Percentiles rank a stretch among this genome's conserved stretches.
Evolutionary conservation across 1,139 yeast species (phyloP).

Genomic region (Geotrichum citri-aurantii): DNA sequence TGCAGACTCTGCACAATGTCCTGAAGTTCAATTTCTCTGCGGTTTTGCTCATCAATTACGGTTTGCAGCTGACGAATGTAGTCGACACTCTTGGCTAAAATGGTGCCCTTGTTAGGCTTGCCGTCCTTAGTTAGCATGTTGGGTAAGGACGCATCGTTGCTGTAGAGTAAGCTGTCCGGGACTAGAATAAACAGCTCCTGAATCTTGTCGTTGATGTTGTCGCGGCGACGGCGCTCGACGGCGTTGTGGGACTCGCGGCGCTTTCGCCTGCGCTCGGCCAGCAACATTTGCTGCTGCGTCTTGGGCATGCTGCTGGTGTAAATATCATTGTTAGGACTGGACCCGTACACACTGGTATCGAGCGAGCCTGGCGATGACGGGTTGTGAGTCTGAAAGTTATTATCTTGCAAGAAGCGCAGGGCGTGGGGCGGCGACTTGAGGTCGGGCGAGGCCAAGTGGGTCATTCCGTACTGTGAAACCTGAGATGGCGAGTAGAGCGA

Average conservation of each 20-base stretch:
- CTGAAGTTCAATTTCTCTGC: conserved; percentile 70
- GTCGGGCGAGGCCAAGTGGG: conserved; percentile 9
- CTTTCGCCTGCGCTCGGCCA: conserved; percentile 38
- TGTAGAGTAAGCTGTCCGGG: conserved; percentile 55
- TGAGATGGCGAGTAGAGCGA: conserved; percentile 1
- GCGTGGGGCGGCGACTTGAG: conserved; percentile 18
- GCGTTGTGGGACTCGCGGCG: conserved; percentile 43
- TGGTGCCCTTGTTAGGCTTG: conserved; percentile 89
- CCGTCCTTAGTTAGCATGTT: conserved; percentile 68
- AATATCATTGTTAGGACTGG: conserved; percentile 11
- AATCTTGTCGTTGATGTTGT: conserved; percentile 82
- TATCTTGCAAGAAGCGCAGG: conserved; percentile 17
- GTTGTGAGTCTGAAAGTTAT: conserved; percentile 9
- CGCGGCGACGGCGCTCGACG: conserved; percentile 67
- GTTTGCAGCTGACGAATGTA: conserved; percentile 71
- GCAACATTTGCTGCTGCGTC: conserved; percentile 10
- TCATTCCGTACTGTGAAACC: conserved; percentile 17
- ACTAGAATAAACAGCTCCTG: conserved; percentile 69
- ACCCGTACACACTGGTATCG: conserved; percentile 8
- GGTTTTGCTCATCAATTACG: conserved; percentile 49
- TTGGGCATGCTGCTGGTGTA: neutral
- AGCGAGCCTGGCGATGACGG: conserved; percentile 22
- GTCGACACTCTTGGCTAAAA: conserved; percentile 76
- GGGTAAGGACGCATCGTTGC: conserved; percentile 13
- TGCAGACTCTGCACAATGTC: conserved; percentile 54